Base-by-base conservation (phyloP, 768 basidiomycete species). In the Wakefieldia striispora region DNA sequence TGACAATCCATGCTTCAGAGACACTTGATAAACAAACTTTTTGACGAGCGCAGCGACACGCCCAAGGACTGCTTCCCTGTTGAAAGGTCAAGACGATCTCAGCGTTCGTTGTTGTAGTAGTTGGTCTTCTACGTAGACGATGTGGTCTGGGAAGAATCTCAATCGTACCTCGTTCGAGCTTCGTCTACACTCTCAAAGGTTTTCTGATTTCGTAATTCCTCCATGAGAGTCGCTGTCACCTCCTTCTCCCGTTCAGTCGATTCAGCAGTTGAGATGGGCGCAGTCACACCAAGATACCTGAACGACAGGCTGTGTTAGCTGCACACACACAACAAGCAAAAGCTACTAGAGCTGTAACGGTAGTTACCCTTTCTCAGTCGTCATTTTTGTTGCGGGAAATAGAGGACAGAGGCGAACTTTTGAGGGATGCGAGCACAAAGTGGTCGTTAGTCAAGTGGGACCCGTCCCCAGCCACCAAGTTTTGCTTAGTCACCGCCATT, bases 101-200 rank as follows among this genome's bases (percentile, higher is more conserved):
- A 66, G 67, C 17, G 39, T 45, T 45, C 53, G 33, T 47, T 24
- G 54, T 53, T 37, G 27, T 16, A 21, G 33, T 33, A 45, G 14
- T 20, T n/a, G 42, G 36, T 26, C 53, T 41, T 46, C 45, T 43
- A 49, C 39, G 34, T 9, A 26, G 26, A 49, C 14, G 35, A 39
- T 40, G 31, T 40, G 26, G 46, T 49, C 19, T 34, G 0, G 29
- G 44, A 43, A 40, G 48, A 63, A 48, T 52, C 40, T 43, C 31
- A 51, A 59, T 67, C 66, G 57, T 63, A 97, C 95, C 95, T 85
- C 54, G 81, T 86, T 69, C 87, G 81, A 23, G 90, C 78, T 69
- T 97, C 94, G 46, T 91, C 86, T 53, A 92, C 89, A 40, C 78
- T 83, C 72, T 97, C 95, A 68, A 97, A 95, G 3, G 86, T 86